phyloP scores from a whole-genome alignment of 2,329 filamentous ascomycete genomes.

The Penicillium hesseltinei region DNA sequence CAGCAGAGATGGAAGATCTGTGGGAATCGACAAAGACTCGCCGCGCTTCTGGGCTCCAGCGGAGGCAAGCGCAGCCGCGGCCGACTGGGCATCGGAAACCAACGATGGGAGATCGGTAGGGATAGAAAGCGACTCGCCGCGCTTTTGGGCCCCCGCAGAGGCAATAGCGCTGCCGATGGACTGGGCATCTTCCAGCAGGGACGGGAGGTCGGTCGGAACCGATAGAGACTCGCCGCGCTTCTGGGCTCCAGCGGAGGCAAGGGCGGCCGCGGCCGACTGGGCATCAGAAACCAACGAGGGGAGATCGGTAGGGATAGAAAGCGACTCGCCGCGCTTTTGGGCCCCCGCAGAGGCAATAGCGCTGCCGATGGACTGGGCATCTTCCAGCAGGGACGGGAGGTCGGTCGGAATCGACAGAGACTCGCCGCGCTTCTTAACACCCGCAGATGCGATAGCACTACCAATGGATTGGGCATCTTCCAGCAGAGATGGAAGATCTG shows the following conservation, averaged over 20 bases:
- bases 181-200: neutral
- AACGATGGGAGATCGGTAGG: no score
- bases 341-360: conserved; percentile 5
- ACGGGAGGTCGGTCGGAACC: conserved; percentile 9
- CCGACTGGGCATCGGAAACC: no score
- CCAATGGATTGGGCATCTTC: conserved; percentile 10
- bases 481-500: conserved; percentile 9
- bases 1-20: conserved; percentile 9
- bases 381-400: conserved; percentile 8
- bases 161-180: no score
- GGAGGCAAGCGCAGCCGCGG: no score
- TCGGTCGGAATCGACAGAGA: conserved; percentile 7
- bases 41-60: no score
- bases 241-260: conserved; percentile 2
- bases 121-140: neutral
- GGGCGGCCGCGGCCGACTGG: neutral
- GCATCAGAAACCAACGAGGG: conserved; percentile 6
- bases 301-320: conserved; percentile 11
- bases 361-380: conserved; percentile 10
- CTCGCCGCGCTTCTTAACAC: conserved; percentile 8
- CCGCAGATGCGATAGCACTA: conserved; percentile 4
- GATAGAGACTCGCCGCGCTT: conserved; percentile 9
- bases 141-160: conserved; percentile 3
- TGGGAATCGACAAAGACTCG: neutral
- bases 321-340: conserved; percentile 7